Conservation (phyloP, 2,329 filamentous ascomycete genomes). For the Rhynchosporium agropyri region DNA sequence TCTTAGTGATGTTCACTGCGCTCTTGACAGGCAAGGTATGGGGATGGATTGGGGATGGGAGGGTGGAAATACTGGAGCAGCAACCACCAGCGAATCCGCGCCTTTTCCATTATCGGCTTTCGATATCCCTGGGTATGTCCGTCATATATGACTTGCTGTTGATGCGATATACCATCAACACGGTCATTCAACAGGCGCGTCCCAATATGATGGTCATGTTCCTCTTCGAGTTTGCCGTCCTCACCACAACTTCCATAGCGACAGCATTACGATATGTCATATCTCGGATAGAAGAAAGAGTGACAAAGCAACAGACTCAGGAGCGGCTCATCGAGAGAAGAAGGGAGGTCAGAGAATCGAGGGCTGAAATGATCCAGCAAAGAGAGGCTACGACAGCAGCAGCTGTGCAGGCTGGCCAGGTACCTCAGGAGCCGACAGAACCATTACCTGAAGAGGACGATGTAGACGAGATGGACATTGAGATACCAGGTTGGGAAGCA, state of each 20-base stretch:
- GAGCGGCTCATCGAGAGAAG: conserved; percentile 69
- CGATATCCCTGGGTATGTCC: conserved; percentile 76
- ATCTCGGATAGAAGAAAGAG: conserved; percentile 74
- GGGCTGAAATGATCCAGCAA: conserved; percentile 51
- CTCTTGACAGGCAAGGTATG: conserved; percentile 94
- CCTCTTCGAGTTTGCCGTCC: conserved; percentile 91
- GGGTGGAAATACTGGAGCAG: conserved; percentile 93
- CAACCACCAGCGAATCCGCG: conserved; percentile 88
- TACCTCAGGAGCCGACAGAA: conserved; percentile 40
- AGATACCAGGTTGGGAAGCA: conserved; percentile 93
- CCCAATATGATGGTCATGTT: conserved; percentile 99
- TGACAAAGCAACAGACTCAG: conserved; percentile 73
- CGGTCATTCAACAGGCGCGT: conserved; percentile 83
- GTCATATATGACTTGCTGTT: conserved; percentile 79
- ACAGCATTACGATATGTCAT: conserved; percentile 79
- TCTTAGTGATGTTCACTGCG: conserved; percentile 93
- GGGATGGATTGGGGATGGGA: conserved; percentile 96
- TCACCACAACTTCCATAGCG: conserved; percentile 78
- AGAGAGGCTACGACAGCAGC: conserved; percentile 45
- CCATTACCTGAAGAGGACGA: conserved; percentile 69
- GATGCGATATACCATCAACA: conserved; percentile 78
- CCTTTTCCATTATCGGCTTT: conserved; percentile 83
- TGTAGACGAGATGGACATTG: conserved; percentile 89
- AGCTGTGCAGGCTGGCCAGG: conserved; percentile 40
- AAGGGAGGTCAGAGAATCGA: conserved; percentile 64